Evolutionary conservation across 2,329 filamentous ascomycete genomes (phyloP).

Genomic region (Davidsoniella australis): DNA sequence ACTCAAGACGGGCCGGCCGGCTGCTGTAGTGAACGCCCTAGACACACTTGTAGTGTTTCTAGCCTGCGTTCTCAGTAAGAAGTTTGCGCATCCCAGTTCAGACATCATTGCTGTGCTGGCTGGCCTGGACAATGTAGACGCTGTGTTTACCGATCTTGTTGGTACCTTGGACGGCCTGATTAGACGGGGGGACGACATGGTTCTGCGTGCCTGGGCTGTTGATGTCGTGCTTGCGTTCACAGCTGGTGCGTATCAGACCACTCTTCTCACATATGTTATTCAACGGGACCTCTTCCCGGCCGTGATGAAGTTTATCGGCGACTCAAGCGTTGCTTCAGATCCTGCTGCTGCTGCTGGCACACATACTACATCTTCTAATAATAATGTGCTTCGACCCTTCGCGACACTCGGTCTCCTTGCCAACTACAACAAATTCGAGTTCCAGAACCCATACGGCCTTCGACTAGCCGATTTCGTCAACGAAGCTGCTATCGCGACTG

Average conservation of each 20-base stretch:
- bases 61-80: constrained; percentile 65
- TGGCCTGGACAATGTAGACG: constrained; percentile 75
- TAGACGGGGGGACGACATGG: constrained; percentile 41
- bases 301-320: constrained; percentile 63
- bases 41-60: constrained; percentile 77
- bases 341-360: not conserved
- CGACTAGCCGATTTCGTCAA: constrained; percentile 93
- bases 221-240: constrained; percentile 68
- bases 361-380: constrained; percentile 36
- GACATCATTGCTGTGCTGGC: constrained; percentile 80
- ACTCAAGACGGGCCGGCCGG: not conserved
- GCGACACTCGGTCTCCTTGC: constrained; percentile 70
- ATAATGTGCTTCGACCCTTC: constrained; percentile 51
- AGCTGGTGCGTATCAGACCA: constrained; percentile 90
- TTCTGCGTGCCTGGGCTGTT: constrained; percentile 44
- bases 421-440: constrained; percentile 99
- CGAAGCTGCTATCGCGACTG: constrained; percentile 67
- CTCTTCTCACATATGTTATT: constrained; percentile 83
- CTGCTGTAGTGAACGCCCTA: not conserved
- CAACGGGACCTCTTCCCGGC: constrained; percentile 87
- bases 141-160: constrained; percentile 77
- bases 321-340: not conserved
- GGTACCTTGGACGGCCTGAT: constrained; percentile 68
- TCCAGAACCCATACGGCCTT: constrained; percentile 87
- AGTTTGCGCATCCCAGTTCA: constrained; percentile 86